These are phyloP conservation scores for Zygosaccharomyces lentus DNA, from an alignment of 805 yeast species.

Conservation along the genomic window DNA sequence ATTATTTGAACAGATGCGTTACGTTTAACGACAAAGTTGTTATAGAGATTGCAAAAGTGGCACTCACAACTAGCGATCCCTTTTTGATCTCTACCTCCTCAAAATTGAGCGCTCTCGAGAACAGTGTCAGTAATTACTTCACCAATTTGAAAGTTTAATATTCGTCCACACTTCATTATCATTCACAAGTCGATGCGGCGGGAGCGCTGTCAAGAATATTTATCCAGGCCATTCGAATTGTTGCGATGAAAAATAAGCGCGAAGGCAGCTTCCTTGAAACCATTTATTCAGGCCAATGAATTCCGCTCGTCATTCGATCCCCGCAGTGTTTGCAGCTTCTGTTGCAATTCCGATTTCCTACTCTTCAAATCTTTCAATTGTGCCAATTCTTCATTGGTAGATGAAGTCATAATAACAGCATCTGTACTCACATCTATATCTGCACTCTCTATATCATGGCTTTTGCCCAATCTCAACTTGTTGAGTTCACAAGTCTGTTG, in stretches of 20 bases:
- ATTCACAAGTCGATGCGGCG: not conserved
- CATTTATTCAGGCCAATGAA: not conserved
- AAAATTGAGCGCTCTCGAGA: slow-evolving; percentile 58
- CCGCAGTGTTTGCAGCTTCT: slow-evolving; percentile 13
- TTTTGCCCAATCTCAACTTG: slow-evolving; percentile 24
- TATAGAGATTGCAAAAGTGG: slow-evolving; percentile 53
- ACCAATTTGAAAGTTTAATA: slow-evolving; percentile 18
- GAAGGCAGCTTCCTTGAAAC: not conserved
- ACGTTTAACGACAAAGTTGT: slow-evolving; percentile 60
- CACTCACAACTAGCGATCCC: slow-evolving; percentile 66
- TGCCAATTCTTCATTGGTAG: slow-evolving; percentile 32
- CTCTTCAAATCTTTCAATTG: slow-evolving; percentile 25
- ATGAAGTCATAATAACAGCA: slow-evolving; percentile 32
- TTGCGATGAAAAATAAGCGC: no score
- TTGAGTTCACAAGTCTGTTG: slow-evolving; percentile 31
- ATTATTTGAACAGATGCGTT: slow-evolving; percentile 57
- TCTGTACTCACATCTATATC: slow-evolving; percentile 22
- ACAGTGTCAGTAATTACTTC: slow-evolving; percentile 22
- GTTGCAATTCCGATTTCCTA: slow-evolving; percentile 21
- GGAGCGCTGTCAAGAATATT: not conserved
- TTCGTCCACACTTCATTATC: not conserved
- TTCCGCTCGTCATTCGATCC: not conserved
- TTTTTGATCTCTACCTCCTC: slow-evolving; percentile 56
- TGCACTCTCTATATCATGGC: slow-evolving; percentile 1
- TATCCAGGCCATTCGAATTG: not conserved